Evolutionary conservation across 2,329 filamentous ascomycete genomes (phyloP).

Genomic region (Emericellopsis cladophorae): DNA sequence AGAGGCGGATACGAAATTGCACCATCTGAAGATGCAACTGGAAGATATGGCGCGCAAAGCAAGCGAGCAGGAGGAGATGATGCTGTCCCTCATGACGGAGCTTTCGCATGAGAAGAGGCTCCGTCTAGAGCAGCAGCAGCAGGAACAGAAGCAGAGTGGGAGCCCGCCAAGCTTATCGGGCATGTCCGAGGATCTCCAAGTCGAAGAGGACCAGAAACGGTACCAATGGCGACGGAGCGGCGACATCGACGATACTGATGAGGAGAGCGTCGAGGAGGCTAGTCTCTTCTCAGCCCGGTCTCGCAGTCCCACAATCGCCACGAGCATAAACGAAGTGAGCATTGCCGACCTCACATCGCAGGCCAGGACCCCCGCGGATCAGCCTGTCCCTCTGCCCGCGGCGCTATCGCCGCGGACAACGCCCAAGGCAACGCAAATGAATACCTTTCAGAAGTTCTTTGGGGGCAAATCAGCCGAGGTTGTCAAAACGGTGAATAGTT

Average conservation of each 20-base stretch:
- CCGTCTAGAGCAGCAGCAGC: slow-evolving; percentile 22
- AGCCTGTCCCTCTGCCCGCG: slow-evolving; percentile 1
- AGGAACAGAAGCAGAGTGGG: background rate
- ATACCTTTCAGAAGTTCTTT: slow-evolving; percentile 27
- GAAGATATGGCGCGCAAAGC: slow-evolving; percentile 44
- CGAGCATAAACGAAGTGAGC: slow-evolving; percentile 19
- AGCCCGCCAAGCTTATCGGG: slow-evolving; percentile 16
- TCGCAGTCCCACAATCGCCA: slow-evolving; percentile 40
- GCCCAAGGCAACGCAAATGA: slow-evolving; percentile 10
- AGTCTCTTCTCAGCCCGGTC: slow-evolving; percentile 47
- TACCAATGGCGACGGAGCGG: slow-evolving; percentile 29
- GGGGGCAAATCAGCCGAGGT: slow-evolving; percentile 21
- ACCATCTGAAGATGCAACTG: slow-evolving; percentile 45
- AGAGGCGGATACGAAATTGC: slow-evolving; percentile 37
- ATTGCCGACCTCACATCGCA: slow-evolving; percentile 7
- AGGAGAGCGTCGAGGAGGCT: slow-evolving; percentile 33
- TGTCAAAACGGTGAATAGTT: slow-evolving; percentile 16
- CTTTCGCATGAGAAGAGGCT: slow-evolving; percentile 37
- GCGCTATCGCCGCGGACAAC: slow-evolving; percentile 10
- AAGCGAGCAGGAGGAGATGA: slow-evolving; percentile 37
- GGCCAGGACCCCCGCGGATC: background rate
- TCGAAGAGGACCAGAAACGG: slow-evolving; percentile 34
- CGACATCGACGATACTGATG: slow-evolving; percentile 35
- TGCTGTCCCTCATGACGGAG: slow-evolving; percentile 35
- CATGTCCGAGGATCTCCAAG: slow-evolving; percentile 38